Evolutionary conservation across 2,329 filamentous ascomycete genomes (phyloP), one percentile per base, ranked within the genome.

Genomic region (Aspergillus fumigatus): DNA sequence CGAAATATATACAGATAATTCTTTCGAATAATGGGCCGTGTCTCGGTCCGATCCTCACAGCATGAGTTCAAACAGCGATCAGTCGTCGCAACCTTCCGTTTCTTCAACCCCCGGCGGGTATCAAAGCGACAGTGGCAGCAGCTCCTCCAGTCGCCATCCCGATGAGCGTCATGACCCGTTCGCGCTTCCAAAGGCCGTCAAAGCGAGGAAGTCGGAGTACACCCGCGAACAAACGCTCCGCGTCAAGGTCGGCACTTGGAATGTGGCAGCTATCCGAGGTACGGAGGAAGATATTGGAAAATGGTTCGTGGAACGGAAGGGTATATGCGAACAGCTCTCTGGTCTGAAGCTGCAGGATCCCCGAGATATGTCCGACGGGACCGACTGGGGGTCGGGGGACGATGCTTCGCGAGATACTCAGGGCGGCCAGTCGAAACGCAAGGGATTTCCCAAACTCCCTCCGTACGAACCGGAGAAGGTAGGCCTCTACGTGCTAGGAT

Each of bases 161-260:
- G 58, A 64, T n/a, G 19, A 53, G 4, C 53, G 62, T 9, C 62
- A 69, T 10, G 73, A 73, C 49, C 59, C 73, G 10, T 64, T 66
- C 49, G 80, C 79, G 32, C 75, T 88, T 8, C 79, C 80, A 2
- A 80, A 83, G 53, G 82, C 80, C 2, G 73, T 97, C 41, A 84
- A 88, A 68, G 86, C 88, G 41, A 84, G 94, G 53, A 84, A 87
- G 66, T 77, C 83, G 50, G 92, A 97, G 72, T 99, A 92, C 71
- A 88, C 88, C 26, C 84, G 86, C 40, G 84, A 86, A 47, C 87
- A 87, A 70, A 83, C 83, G 51, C 84, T 96, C 64, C 87, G 87
- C 62, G 84, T 99, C 73, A 97, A 97, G 75, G 82, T 99, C 52
- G 94, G 93, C 45, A 88, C 90, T 0, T 99, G 94, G 94, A 99